Percentiles rank a stretch among this genome's conserved stretches.
These are phyloP conservation scores for Aspergillus pseudoterreus DNA, from an alignment of 2,329 filamentous ascomycete genomes.

Conservation along the genomic window DNA sequence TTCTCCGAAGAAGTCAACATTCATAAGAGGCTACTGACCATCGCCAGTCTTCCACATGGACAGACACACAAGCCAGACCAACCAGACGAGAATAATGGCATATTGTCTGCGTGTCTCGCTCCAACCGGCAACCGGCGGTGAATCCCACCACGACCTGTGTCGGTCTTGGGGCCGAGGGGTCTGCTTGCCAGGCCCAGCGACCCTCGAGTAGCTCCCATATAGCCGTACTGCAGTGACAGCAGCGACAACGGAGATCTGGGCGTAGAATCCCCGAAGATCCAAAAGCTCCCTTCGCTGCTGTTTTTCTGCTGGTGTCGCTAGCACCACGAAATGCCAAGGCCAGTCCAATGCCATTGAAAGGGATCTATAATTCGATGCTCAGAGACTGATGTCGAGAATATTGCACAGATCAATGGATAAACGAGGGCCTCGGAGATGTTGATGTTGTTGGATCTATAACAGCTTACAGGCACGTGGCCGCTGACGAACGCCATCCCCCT, in stretches of 20 bases:
- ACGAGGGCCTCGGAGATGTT: not conserved
- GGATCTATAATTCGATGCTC: not conserved
- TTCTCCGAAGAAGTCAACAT: not conserved
- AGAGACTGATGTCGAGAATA: not conserved
- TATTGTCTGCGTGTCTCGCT: constrained; percentile 51
- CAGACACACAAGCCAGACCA: constrained; percentile 50
- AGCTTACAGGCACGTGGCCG: not conserved
- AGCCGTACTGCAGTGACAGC: constrained; percentile 40
- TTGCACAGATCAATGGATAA: not conserved
- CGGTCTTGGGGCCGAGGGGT: constrained; percentile 4
- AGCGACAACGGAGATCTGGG: constrained; percentile 52
- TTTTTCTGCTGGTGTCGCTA: constrained; percentile 48
- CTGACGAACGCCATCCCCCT: not conserved
- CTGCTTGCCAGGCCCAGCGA: constrained; percentile 1
- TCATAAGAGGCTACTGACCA: constrained; percentile 39
- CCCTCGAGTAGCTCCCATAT: constrained; percentile 19
- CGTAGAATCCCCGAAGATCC: constrained; percentile 53
- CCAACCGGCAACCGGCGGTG: constrained; percentile 41
- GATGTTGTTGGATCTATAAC: not conserved
- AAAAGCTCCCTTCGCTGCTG: constrained; percentile 50
- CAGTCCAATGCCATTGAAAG: constrained; percentile 20
- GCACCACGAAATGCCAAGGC: constrained; percentile 50
- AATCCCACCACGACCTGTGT: constrained; percentile 42
- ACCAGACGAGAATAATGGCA: constrained; percentile 47
- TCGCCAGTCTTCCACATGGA: constrained; percentile 51